Evolutionary conservation across 1,284 basidiomycete genomes (phyloP).

Genomic region (Inonotus hispidus): DNA sequence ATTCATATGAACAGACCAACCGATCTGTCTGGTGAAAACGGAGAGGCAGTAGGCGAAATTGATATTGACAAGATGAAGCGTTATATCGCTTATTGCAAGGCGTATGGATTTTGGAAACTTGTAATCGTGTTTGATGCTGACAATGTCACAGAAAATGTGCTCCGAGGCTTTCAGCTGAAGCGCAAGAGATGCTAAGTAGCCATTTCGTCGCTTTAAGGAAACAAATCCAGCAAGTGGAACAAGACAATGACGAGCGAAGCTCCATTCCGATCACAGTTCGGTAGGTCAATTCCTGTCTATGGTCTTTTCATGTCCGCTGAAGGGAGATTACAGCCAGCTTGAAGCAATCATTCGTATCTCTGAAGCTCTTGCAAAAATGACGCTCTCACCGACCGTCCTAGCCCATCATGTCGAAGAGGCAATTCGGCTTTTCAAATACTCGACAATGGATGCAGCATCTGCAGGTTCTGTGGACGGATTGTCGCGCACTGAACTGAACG

Average conservation of each 20-base stretch:
- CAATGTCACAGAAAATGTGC: constrained; percentile 76
- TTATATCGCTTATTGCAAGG: constrained; percentile 95
- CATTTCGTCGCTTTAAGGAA: constrained; percentile 95
- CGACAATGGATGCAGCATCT: constrained; percentile 98
- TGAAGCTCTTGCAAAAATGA: constrained; percentile 94
- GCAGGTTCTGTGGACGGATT: constrained; percentile 91
- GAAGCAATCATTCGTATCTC: constrained; percentile 99
- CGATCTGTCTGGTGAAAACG: constrained; percentile 52
- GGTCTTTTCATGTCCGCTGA: constrained; percentile 1
- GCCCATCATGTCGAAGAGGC: constrained; percentile 98
- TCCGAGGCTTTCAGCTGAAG: constrained; percentile 87
- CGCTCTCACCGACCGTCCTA: constrained; percentile 80
- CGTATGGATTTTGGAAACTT: constrained; percentile 41
- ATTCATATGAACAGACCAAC: constrained; percentile 94
- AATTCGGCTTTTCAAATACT: constrained; percentile 96
- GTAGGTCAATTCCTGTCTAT: constrained; percentile 36
- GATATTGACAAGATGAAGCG: constrained; percentile 98
- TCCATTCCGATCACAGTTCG: constrained; percentile 98
- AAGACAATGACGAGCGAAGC: constrained; percentile 95
- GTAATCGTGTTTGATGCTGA: not conserved
- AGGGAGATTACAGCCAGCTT: constrained; percentile 65
- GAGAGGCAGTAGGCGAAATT: constrained; percentile 83
- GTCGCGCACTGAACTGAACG: constrained; percentile 88
- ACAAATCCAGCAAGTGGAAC: constrained; percentile 94
- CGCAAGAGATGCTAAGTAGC: constrained; percentile 94